A percentile compares a stretch with the other conserved stretches of the same genome.
phyloP scores from a whole-genome alignment of 495 filamentous ascomycete species.

The Trichoderma parareesei region DNA sequence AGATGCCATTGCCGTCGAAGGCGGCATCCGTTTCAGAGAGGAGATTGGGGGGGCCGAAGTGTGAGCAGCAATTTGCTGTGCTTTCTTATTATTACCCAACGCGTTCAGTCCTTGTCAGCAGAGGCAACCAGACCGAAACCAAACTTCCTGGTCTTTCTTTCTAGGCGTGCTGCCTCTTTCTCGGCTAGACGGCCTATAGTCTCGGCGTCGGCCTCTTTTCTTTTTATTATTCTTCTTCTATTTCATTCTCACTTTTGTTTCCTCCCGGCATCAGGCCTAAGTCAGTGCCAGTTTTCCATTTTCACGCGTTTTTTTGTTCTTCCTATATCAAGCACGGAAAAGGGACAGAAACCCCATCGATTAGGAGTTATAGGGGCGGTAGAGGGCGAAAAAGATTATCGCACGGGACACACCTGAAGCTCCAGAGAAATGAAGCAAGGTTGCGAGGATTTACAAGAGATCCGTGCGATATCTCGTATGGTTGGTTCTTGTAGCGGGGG shows the following conservation, averaged over 20 bases:
- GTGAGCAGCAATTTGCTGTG: not conserved
- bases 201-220: not conserved
- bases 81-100: no score
- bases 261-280: not conserved
- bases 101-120: not conserved
- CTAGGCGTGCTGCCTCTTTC: not conserved
- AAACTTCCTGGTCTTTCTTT: not conserved
- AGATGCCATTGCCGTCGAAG: constrained; percentile 61
- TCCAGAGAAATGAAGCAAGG: not conserved
- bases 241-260: not conserved
- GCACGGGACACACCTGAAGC: not conserved
- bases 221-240: not conserved
- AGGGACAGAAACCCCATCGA: not conserved
- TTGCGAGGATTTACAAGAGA: not conserved
- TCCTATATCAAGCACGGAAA: not conserved
- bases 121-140: not conserved
- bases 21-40: constrained; percentile 60
- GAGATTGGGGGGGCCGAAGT: constrained; percentile 49
- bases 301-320: not conserved
- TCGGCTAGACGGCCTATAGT: not conserved
- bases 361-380: constrained; percentile 3
- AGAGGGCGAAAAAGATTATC: not conserved
- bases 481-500: not conserved
- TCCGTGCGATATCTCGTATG: not conserved
- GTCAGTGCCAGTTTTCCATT: not conserved